Percentiles rank a stretch among this genome's conserved stretches.
Conservation (phyloP, 179 eudicot genomes). For the Corrigiola litoralis region DNA sequence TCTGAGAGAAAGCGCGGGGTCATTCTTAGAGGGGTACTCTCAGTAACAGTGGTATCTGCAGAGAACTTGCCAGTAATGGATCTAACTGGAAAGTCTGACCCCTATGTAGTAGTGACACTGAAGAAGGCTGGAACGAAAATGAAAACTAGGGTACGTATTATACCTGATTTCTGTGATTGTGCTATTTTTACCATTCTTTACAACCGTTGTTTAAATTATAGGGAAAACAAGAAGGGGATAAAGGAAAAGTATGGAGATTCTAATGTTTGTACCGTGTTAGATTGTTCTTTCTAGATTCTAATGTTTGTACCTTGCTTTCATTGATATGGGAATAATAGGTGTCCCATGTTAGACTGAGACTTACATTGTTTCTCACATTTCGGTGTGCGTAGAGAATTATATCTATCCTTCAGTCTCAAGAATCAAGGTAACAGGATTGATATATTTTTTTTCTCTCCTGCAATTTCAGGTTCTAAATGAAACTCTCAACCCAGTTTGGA, state of each 20-base stretch:
- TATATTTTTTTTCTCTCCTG: slow-evolving; percentile 5
- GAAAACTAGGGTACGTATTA: slow-evolving; percentile 72
- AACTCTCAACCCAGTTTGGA: slow-evolving; percentile 85
- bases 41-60: slow-evolving; percentile 70
- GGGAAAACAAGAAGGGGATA: too few species aligned
- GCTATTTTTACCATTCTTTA: neutral
- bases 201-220: neutral
- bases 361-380: neutral
- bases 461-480: slow-evolving; percentile 66
- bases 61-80: slow-evolving; percentile 72
- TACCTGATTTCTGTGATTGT: neutral
- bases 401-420: too few species aligned
- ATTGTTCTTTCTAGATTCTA: too few species aligned
- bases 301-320: too few species aligned
- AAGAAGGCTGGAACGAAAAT: slow-evolving; percentile 58
- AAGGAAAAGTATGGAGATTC: too few species aligned
- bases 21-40: slow-evolving; percentile 78
- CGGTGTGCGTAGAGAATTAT: neutral
- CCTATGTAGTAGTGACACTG: slow-evolving; percentile 57
- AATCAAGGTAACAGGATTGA: too few species aligned
- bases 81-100: slow-evolving; percentile 78
- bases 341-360: neutral
- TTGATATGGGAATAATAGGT: neutral
- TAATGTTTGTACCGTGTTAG: too few species aligned
- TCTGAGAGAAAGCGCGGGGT: slow-evolving; percentile 43